Evolutionary conservation across 1,284 basidiomycete genomes (phyloP).

Genomic region (Pisolithus thermaeus): DNA sequence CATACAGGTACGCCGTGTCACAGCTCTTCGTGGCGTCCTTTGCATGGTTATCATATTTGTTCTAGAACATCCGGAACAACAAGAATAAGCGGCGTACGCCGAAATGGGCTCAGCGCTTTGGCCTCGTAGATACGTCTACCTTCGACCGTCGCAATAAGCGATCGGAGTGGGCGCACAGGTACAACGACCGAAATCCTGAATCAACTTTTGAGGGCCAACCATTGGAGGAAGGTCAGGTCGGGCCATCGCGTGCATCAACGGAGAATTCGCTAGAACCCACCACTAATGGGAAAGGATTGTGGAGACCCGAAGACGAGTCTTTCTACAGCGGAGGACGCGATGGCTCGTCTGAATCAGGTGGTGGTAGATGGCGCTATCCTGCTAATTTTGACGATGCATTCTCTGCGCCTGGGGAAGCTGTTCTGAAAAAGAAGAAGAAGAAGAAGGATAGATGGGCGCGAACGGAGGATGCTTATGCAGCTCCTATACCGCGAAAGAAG

Average conservation of each 20-base stretch:
- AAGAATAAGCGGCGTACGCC: slow-evolving; percentile 87
- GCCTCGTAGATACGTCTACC: slow-evolving; percentile 75
- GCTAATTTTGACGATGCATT: slow-evolving; percentile 71
- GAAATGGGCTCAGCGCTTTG: slow-evolving; percentile 89
- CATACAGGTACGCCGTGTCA: slow-evolving; percentile 57
- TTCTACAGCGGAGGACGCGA: slow-evolving; percentile 54
- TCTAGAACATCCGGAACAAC: slow-evolving; percentile 91
- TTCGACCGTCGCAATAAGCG: slow-evolving; percentile 72
- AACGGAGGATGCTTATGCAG: slow-evolving; percentile 73
- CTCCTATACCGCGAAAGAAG: slow-evolving; percentile 38
- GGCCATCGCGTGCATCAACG: slow-evolving; percentile 9
- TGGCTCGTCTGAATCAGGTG: slow-evolving; percentile 30
- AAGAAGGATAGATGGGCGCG: slow-evolving; percentile 82
- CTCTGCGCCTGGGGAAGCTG: slow-evolving; percentile 36
- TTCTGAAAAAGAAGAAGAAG: slow-evolving; percentile 60
- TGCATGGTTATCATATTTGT: not conserved
- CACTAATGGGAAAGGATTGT: slow-evolving; percentile 47
- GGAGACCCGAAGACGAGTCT: slow-evolving; percentile 66
- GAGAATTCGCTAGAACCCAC: slow-evolving; percentile 15
- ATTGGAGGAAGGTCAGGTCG: slow-evolving; percentile 73
- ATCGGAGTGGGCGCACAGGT: slow-evolving; percentile 83
- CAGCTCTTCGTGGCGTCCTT: slow-evolving; percentile 8
- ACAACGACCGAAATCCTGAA: slow-evolving; percentile 75
- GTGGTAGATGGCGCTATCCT: slow-evolving; percentile 73
- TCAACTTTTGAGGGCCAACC: slow-evolving; percentile 69